Percentiles rank a stretch among this genome's conserved stretches.
Evolutionary conservation across 1,284 basidiomycete genomes (phyloP).

Genomic region (Cutaneotrichosporon spelunceum): DNA sequence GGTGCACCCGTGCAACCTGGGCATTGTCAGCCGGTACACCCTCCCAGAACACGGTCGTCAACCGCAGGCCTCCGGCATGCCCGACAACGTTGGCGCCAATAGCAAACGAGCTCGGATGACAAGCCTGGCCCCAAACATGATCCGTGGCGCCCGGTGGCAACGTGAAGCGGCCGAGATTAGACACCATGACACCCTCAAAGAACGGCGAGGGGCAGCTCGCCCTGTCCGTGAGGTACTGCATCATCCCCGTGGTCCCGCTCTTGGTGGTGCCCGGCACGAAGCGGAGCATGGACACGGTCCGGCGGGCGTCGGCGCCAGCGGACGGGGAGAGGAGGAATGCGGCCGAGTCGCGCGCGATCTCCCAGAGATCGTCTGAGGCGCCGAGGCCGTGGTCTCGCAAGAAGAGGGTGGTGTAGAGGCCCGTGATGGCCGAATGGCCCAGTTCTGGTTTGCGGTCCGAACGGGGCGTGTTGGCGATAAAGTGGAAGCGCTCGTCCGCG

Average conservation of each 20-base stretch:
- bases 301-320: not conserved
- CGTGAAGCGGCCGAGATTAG: constrained; percentile 32
- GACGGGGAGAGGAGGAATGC: not conserved
- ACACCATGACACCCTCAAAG: constrained; percentile 25
- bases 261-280: constrained; percentile 29
- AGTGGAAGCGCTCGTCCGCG: not conserved
- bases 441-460: constrained; percentile 24
- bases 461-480: constrained; percentile 12
- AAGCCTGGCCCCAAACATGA: constrained; percentile 30
- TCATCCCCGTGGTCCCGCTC: constrained; percentile 31
- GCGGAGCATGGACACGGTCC: constrained; percentile 29
- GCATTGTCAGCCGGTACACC: not conserved
- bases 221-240: constrained; percentile 30
- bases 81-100: not conserved
- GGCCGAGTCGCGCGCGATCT: not conserved
- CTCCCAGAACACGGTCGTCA: constrained; percentile 1
- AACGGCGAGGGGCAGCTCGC: constrained; percentile 16
- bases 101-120: not conserved
- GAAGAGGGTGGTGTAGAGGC: constrained; percentile 29
- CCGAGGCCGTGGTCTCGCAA: constrained; percentile 5
- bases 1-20: not conserved
- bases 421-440: constrained; percentile 26
- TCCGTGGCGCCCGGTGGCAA: constrained; percentile 30
- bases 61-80: not conserved
- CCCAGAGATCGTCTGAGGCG: constrained; percentile 30